Conservation (phyloP, 495 filamentous ascomycete genomes). For the Daldinia loculata region DNA sequence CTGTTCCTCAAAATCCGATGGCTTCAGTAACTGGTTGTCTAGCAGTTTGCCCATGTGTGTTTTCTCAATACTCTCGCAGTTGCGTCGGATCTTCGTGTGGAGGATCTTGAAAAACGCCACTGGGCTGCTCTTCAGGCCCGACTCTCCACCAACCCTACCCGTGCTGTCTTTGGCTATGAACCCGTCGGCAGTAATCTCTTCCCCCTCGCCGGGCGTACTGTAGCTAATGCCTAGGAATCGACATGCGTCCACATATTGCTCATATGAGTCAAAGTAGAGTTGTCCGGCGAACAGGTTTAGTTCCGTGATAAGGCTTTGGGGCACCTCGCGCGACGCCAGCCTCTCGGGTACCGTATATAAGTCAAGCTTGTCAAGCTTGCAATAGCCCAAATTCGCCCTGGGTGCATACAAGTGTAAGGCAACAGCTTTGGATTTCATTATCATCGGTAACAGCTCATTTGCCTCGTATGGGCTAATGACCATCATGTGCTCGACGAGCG, state of each 20-base stretch:
- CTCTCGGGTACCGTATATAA: slow-evolving; percentile 51
- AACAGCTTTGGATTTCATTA: slow-evolving; percentile 47
- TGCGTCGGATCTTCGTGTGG: slow-evolving; percentile 60
- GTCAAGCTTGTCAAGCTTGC: slow-evolving; percentile 58
- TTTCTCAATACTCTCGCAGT: slow-evolving; percentile 59
- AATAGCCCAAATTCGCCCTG: slow-evolving; percentile 54
- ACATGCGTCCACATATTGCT: slow-evolving; percentile 64
- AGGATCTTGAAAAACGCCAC: slow-evolving; percentile 62
- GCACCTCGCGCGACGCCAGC: slow-evolving; percentile 21
- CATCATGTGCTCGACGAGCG: slow-evolving; percentile 49
- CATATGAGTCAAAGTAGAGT: slow-evolving; percentile 64
- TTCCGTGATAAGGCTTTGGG: slow-evolving; percentile 49
- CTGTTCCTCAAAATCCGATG: slow-evolving; percentile 51
- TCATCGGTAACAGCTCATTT: slow-evolving; percentile 56
- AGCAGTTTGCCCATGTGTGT: slow-evolving; percentile 66
- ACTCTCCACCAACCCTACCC: slow-evolving; percentile 31
- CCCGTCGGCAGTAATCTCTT: slow-evolving; percentile 54
- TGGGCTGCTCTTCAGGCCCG: slow-evolving; percentile 59
- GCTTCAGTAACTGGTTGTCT: slow-evolving; percentile 35
- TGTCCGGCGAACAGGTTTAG: slow-evolving; percentile 75
- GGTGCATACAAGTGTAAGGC: slow-evolving; percentile 68
- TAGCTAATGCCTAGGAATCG: slow-evolving; percentile 59
- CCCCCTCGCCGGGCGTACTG: slow-evolving; percentile 41
- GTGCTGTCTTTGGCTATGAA: slow-evolving; percentile 48
- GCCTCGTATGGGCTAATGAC: slow-evolving; percentile 73